Evolutionary conservation across 2,329 filamentous ascomycete genomes (phyloP).

Genomic region (Colletotrichum phormii): DNA sequence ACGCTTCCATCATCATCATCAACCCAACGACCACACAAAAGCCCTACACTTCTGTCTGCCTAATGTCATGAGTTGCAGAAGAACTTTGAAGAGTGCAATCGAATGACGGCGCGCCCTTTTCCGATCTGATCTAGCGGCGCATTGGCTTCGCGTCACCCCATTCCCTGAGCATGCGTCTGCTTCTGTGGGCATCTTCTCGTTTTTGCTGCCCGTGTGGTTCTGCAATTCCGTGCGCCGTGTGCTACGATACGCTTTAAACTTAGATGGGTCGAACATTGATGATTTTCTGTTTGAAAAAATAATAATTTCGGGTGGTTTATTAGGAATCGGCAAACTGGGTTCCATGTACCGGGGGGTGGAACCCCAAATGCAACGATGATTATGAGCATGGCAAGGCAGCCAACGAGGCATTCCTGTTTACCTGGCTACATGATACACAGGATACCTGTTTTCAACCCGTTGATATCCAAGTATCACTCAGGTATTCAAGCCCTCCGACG

Average conservation of each 20-base stretch:
- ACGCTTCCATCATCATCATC: slow-evolving; percentile 24
- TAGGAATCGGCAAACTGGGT: neutral
- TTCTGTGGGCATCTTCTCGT: neutral
- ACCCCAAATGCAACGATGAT: slow-evolving; percentile 29
- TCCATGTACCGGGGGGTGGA: slow-evolving; percentile 14
- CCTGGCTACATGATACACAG: neutral
- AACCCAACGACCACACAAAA: neutral
- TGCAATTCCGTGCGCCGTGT: slow-evolving; percentile 9
- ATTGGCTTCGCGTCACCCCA: slow-evolving; percentile 34
- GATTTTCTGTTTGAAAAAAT: neutral
- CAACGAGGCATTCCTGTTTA: slow-evolving; percentile 18
- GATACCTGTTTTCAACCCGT: neutral
- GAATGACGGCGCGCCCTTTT: slow-evolving; percentile 3
- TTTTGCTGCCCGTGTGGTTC: slow-evolving; percentile 13
- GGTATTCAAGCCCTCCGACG: neutral
- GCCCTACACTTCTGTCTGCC: slow-evolving; percentile 2
- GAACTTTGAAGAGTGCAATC: neutral
- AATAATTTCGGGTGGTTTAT: neutral
- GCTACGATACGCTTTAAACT: slow-evolving; percentile 7
- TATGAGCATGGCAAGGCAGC: slow-evolving; percentile 25
- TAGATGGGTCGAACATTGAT: neutral
- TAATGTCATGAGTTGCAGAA: slow-evolving; percentile 2
- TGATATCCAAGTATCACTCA: neutral
- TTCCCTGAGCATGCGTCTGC: neutral
- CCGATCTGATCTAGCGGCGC: slow-evolving; percentile 36